Evolutionary conservation across 768 basidiomycete genomes (phyloP).

Genomic region (Psilocybe tampanensis): DNA sequence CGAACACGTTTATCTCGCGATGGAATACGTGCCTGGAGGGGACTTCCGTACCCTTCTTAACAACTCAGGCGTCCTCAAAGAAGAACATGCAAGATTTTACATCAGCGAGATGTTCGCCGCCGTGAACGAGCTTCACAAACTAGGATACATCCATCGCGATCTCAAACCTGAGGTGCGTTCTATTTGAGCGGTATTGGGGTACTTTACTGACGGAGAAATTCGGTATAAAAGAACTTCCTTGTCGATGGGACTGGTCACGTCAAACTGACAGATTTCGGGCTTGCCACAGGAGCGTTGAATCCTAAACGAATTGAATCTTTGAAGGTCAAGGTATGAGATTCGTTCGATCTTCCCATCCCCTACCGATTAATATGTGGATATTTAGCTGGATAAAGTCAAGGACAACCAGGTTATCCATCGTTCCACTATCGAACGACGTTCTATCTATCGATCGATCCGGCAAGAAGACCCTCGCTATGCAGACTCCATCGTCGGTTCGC

Average conservation of each 20-base stretch:
- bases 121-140: slow-evolving; percentile 92
- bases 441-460: slow-evolving; percentile 91
- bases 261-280: slow-evolving; percentile 96
- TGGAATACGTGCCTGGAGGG: slow-evolving; percentile 99
- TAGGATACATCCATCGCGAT: slow-evolving; percentile 98
- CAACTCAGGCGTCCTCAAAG: slow-evolving; percentile 96
- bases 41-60: slow-evolving; percentile 98
- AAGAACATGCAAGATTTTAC: slow-evolving; percentile 96
- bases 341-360: too few relatives aligned
- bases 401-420: slow-evolving; percentile 88
- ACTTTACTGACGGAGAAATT: neutral
- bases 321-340: slow-evolving; percentile 79
- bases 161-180: slow-evolving; percentile 88
- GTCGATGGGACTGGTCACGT: slow-evolving; percentile 96
- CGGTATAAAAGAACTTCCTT: slow-evolving; percentile 78
- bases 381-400: slow-evolving; percentile 96
- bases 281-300: slow-evolving; percentile 95
- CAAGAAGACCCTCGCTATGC: slow-evolving; percentile 92
- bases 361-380: too few relatives aligned
- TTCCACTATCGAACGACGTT: slow-evolving; percentile 92
- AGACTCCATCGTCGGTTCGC: slow-evolving; percentile 96
- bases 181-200: neutral
- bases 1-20: slow-evolving; percentile 90
- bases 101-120: slow-evolving; percentile 97
- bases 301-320: slow-evolving; percentile 93